Evolutionary conservation across 1,284 basidiomycete species (phyloP), one percentile per base, ranked within the genome.

Genomic region (Sporisorium reilianum): DNA sequence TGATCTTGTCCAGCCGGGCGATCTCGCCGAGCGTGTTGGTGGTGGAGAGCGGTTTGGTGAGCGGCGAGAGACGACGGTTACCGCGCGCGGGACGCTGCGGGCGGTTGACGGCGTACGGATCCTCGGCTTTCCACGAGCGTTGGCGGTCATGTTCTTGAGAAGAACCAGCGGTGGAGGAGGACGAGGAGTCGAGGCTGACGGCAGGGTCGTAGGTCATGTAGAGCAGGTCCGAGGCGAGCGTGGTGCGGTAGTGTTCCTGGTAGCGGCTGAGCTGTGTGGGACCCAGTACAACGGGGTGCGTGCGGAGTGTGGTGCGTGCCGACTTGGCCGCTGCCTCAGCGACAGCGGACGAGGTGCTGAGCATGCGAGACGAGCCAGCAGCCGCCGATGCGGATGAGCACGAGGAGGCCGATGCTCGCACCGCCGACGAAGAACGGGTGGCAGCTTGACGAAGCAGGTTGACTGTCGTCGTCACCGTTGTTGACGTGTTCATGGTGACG

Each of bases 221-320:
- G 88, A 99, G 90, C 77, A 97, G 87, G 86, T 97, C 90, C 80
- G 94, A 91, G 23, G 90, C 89, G 63, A 99, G 88, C 10, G 94
- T 92, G 55, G 88, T 87, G 83, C 92, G 85, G 87, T 97, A 98
- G 87, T 97, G 93, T 74, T 94, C 91, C 65, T 89, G 87, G 63
- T 95, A 89, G 50, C 95, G 90, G 79, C 89, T 91, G 65, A 89
- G 88, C 51, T 92, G 90, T 48, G 91, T 92, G 10, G 86, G 86
- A 5, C 88, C 88, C 25, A 88, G 42, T 23, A 75, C 64, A 23
- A 83, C 55, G 9, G 78, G 73, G 23, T 65, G 56, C n/a, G 53
- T 53, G 3, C 80, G 77, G 7, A 82, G 60, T 4, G 69, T 62
- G 38, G 73, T 77, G 11, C 80, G 78, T 14, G 78, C 42, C 9